Base-by-base conservation (phyloP, 2,329 filamentous ascomycete genomes). In the Alternaria postmessia region DNA sequence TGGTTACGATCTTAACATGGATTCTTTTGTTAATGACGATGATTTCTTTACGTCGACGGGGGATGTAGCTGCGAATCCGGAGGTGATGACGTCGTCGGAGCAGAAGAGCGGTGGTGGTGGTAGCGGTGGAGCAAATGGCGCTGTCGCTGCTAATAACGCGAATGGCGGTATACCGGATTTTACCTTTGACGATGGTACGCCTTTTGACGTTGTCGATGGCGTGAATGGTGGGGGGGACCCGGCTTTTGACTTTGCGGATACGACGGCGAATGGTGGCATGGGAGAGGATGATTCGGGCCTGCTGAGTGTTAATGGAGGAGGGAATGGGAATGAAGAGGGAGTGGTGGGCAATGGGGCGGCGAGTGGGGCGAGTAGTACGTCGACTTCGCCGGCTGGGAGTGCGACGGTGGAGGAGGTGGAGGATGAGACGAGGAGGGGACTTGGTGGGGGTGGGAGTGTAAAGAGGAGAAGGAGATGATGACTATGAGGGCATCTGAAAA, bases 1-100 rank as follows among this genome's bases (percentile, higher is more conserved):
- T 0, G 70, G 75, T 16, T 79, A 75, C 26, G 80, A 81, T 51
- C 79, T 87, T 38, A 86, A 88, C 61, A 80, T 88, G 3, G 85
- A 87, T 64, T 79, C 81, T n/a, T 86, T 88, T 61, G 83, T 88
- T 61, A 84, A 86, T 63, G 83, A 78, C 56, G 79, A 83, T 26
- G 84, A 87, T 63, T 87, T 85, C 67, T 87, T 86, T 62, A 80
- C 82, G 7, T 58, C 57, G 9, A 49, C 16, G 4, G 48, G 24
- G 24, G 24, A 24, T 24, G 24, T 22, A 22, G 20, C 24, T 24
- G 24, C 24, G 24, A 24, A 24, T 24, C 24, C 24, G 1, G 24
- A 24, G 7, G 24, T 24, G 24, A 24, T 24, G 24, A 0, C 24
- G 24, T 7, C 24, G 7, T 24, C 24, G 7, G 46, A 49, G 4